Evolutionary conservation across 2,329 filamentous ascomycete species (phyloP).

Genomic region (Hymenoscyphus linearis): DNA sequence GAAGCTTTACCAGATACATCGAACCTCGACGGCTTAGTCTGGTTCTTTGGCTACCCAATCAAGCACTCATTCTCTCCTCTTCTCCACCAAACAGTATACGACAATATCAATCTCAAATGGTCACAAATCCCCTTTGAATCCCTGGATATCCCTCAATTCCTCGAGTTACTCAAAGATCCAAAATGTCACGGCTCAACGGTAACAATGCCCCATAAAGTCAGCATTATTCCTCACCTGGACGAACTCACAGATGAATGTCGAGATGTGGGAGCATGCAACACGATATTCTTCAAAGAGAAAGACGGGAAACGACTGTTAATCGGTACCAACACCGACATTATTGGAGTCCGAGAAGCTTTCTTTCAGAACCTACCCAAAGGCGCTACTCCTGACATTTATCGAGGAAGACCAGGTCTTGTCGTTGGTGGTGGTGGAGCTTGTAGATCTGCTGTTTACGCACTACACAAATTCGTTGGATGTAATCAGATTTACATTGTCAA

Average conservation of each 20-base stretch:
- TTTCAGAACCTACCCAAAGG: constrained; percentile 40
- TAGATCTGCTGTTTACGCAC: constrained; percentile 66
- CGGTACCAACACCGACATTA: constrained; percentile 74
- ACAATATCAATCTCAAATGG: constrained; percentile 44
- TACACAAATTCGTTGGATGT: constrained; percentile 16
- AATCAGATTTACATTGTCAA: constrained; percentile 22
- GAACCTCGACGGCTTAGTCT: constrained; percentile 17
- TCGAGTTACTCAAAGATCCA: constrained; percentile 48
- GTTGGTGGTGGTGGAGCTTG: constrained; percentile 63
- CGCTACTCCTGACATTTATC: constrained; percentile 11
- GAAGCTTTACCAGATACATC: constrained; percentile 11
- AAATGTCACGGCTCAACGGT: constrained; percentile 65
- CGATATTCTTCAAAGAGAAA: constrained; percentile 50
- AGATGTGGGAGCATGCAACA: constrained; percentile 73
- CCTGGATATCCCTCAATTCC: constrained; percentile 42
- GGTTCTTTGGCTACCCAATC: constrained; percentile 50
- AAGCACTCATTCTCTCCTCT: constrained; percentile 48
- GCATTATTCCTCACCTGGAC: constrained; percentile 67
- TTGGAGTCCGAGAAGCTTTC: constrained; percentile 60
- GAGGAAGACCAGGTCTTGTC: constrained; percentile 57
- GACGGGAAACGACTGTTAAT: constrained; percentile 13
- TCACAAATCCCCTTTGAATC: constrained; percentile 48
- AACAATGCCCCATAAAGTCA: constrained; percentile 79
- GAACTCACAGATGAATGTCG: constrained; percentile 65
- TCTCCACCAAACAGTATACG: constrained; percentile 48